A percentile compares a stretch with the other conserved stretches of the same genome.
Evolutionary conservation across 148 eudicot genomes (phyloP).

Genomic region (Cornus kousa): DNA sequence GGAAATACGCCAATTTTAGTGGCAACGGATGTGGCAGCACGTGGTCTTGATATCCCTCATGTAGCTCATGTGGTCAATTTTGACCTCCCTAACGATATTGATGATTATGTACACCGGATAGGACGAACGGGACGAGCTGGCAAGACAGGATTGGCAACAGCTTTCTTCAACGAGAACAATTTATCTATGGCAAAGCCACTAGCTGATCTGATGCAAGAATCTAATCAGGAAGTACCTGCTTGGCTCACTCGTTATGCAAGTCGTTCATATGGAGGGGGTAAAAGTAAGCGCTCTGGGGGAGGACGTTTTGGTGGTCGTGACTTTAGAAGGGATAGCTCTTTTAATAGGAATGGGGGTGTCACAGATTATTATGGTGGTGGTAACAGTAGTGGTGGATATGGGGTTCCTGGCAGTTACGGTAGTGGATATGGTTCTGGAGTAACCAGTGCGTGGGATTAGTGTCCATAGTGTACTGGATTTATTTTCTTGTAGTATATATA

Average conservation of each 20-base stretch:
- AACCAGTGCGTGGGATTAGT: conserved; percentile 3
- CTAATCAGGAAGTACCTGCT: conserved; percentile 37
- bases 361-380: not conserved
- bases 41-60: not conserved
- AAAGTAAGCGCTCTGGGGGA: conserved; percentile 24
- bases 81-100: not conserved
- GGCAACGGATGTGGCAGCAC: not conserved
- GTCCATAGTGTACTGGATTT: not conserved
- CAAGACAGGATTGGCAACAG: conserved; percentile 31
- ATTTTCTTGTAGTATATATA: not conserved
- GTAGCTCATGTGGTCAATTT: not conserved
- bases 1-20: not conserved
- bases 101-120: not conserved
- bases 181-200: conserved; percentile 27
- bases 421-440: not conserved
- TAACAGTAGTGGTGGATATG: not conserved
- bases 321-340: conserved; percentile 25
- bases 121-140: conserved; percentile 35
- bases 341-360: conserved; percentile 13
- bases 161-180: conserved; percentile 33
- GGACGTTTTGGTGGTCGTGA: conserved; percentile 31
- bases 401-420: not conserved
- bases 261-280: conserved; percentile 24
- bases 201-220: conserved; percentile 33
- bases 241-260: conserved; percentile 30